A percentile compares a stretch with the other conserved stretches of the same genome.
phyloP scores from a whole-genome alignment of 2,329 filamentous ascomycete species.

The Scytalidium sp. region DNA sequence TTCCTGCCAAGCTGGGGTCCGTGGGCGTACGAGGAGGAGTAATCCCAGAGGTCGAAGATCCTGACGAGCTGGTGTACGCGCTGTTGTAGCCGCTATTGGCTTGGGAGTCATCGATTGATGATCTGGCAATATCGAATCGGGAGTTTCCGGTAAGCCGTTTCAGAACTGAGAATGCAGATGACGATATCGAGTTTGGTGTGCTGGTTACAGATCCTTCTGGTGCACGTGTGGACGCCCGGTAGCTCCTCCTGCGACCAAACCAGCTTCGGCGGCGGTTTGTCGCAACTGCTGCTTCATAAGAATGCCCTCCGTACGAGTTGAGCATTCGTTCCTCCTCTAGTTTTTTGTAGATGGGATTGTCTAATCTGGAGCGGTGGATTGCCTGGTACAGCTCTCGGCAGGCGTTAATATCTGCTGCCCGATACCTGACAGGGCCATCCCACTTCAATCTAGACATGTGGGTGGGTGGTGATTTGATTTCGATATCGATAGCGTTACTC shows the following conservation, averaged over 20 bases:
- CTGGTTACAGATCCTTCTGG: conserved; percentile 28
- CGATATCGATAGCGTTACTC: conserved; percentile 89
- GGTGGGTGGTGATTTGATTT: conserved; percentile 84
- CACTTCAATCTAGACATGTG: conserved; percentile 65
- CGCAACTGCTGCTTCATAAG: conserved; percentile 37
- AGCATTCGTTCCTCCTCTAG: conserved; percentile 65
- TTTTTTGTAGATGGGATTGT: conserved; percentile 83
- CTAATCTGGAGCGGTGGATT: conserved; percentile 84
- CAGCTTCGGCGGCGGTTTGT: conserved; percentile 49
- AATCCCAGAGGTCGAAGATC: conserved; percentile 29
- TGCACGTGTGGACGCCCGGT: conserved; percentile 59
- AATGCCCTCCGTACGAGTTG: conserved; percentile 63
- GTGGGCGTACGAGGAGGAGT: conserved; percentile 27
- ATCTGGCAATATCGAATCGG: conserved; percentile 79
- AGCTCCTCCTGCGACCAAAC: conserved; percentile 46
- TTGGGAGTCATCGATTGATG: conserved; percentile 57
- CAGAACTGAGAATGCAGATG: conserved; percentile 71
- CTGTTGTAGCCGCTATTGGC: conserved; percentile 41
- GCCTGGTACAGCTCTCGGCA: conserved; percentile 80
- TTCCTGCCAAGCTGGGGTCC: conserved; percentile 19
- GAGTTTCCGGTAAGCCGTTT: conserved; percentile 71
- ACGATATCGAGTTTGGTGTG: conserved; percentile 61
- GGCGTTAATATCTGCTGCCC: conserved; percentile 72
- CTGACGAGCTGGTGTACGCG: conserved; percentile 55
- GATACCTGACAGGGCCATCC: conserved; percentile 73